Percentiles rank a stretch among this genome's conserved stretches.
Conservation (phyloP, 2,329 filamentous ascomycete genomes). For the Colletotrichum gigasporum region DNA sequence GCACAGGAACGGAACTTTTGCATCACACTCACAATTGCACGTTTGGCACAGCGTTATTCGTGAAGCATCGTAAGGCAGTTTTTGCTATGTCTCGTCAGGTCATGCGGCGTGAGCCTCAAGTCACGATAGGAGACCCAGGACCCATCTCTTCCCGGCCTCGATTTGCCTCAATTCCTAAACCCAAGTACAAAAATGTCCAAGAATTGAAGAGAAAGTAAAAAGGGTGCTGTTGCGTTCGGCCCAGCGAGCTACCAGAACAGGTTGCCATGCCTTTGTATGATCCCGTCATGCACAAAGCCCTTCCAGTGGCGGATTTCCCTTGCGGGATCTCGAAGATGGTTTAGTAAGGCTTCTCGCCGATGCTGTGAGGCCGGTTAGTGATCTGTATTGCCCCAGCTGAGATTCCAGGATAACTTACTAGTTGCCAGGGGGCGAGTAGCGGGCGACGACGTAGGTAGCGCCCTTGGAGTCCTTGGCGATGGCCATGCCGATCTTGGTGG, state of each 20-base stretch:
- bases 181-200: slow-evolving; percentile 16
- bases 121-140: not conserved
- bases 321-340: not conserved
- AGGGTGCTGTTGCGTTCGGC: not conserved
- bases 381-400: not conserved
- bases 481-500: slow-evolving; percentile 44
- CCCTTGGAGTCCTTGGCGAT: slow-evolving; percentile 38
- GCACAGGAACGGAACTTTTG: too few relatives aligned
- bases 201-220: slow-evolving; percentile 3
- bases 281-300: slow-evolving; percentile 10
- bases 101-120: not conserved
- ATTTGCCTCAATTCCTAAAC: not conserved
- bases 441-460: slow-evolving; percentile 42
- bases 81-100: slow-evolving; percentile 15
- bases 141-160: not conserved
- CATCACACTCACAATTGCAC: too few relatives aligned
- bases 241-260: slow-evolving; percentile 7
- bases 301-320: not conserved
- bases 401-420: slow-evolving; percentile 25
- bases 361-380: slow-evolving; percentile 3
- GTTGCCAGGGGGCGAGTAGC: slow-evolving; percentile 46
- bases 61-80: not conserved
- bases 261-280: slow-evolving; percentile 3
- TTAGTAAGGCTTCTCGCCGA: slow-evolving; percentile 41
- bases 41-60: not conserved